A percentile compares a stretch with the other conserved stretches of the same genome.
These are phyloP conservation scores for Colletotrichum sublineola DNA, from an alignment of 2,329 filamentous ascomycete genomes.

Conservation along the genomic window DNA sequence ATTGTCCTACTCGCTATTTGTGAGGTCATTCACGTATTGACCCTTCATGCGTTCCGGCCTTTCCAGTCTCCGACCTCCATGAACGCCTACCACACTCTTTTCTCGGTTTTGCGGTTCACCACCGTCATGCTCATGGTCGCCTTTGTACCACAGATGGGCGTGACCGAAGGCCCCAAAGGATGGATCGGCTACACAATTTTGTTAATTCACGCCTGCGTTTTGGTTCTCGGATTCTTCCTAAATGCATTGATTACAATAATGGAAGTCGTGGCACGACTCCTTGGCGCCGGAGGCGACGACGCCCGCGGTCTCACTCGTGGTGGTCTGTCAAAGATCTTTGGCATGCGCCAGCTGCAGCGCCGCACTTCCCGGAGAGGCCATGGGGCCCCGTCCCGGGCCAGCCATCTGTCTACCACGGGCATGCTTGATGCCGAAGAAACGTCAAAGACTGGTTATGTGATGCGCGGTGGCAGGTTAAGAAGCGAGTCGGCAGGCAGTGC, in stretches of 20 bases:
- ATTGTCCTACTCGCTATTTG: conserved; percentile 93
- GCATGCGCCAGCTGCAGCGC: conserved; percentile 87
- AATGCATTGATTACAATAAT: conserved; percentile 92
- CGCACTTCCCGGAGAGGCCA: conserved; percentile 72
- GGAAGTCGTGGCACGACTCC: conserved; percentile 85
- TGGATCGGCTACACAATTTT: conserved; percentile 97
- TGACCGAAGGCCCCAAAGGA: conserved; percentile 83
- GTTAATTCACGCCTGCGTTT: conserved; percentile 83
- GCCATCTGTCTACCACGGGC: conserved; percentile 83
- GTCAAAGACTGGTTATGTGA: conserved; percentile 71
- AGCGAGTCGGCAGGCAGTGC: conserved; percentile 73
- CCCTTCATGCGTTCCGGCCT: conserved; percentile 88
- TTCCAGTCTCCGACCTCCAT: conserved; percentile 94
- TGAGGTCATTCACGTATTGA: conserved; percentile 90
- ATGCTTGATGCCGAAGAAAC: conserved; percentile 81
- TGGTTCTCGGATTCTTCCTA: conserved; percentile 93
- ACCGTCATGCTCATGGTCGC: conserved; percentile 82
- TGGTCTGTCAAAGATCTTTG: conserved; percentile 90
- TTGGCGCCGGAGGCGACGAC: conserved; percentile 85
- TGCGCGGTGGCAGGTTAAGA: conserved; percentile 67
- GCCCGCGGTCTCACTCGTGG: conserved; percentile 79
- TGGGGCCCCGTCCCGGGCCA: conserved; percentile 75
- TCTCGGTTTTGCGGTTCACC: conserved; percentile 81
- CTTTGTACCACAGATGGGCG: conserved; percentile 86
- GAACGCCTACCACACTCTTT: conserved; percentile 94